Conservation (phyloP, 345 rosid genomes). For the Gossypioides kirkii region DNA sequence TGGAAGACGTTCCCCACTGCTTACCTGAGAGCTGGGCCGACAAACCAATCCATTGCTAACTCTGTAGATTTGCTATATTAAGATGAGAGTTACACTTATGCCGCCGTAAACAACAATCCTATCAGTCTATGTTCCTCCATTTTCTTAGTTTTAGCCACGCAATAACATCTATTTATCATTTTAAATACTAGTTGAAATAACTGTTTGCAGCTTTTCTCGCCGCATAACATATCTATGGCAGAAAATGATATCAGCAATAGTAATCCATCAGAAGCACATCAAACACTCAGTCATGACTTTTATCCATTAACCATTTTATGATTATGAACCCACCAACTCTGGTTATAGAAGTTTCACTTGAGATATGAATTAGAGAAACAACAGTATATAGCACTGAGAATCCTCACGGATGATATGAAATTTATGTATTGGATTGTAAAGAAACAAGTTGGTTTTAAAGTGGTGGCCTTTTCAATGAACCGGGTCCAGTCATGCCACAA, state of each 20-base stretch:
- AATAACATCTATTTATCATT: constrained; percentile 27
- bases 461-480: constrained; percentile 22
- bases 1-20: constrained; percentile 47
- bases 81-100: constrained; percentile 14
- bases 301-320: constrained; percentile 20
- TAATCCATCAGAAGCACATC: constrained; percentile 37
- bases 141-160: constrained; percentile 18
- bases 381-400: not conserved
- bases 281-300: constrained; percentile 30
- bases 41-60: constrained; percentile 25
- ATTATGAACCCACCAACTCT: constrained; percentile 21
- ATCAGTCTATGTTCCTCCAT: constrained; percentile 7
- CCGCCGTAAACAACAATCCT: not conserved
- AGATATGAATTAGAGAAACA: constrained; percentile 3
- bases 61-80: constrained; percentile 44
- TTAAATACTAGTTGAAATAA: constrained; percentile 6
- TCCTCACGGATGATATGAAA: not conserved
- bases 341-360: constrained; percentile 15
- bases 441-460: not conserved
- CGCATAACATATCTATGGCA: constrained; percentile 23
- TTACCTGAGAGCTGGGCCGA: constrained; percentile 36
- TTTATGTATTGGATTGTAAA: no score
- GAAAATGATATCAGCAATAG: constrained; percentile 33
- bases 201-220: constrained; percentile 24
- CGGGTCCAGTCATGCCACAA: not conserved